A percentile compares a stretch with the other conserved stretches of the same genome.
These are phyloP conservation scores for Saccharomycopsis selenospora DNA, from an alignment of 805 yeast genomes.

Conservation along the genomic window DNA sequence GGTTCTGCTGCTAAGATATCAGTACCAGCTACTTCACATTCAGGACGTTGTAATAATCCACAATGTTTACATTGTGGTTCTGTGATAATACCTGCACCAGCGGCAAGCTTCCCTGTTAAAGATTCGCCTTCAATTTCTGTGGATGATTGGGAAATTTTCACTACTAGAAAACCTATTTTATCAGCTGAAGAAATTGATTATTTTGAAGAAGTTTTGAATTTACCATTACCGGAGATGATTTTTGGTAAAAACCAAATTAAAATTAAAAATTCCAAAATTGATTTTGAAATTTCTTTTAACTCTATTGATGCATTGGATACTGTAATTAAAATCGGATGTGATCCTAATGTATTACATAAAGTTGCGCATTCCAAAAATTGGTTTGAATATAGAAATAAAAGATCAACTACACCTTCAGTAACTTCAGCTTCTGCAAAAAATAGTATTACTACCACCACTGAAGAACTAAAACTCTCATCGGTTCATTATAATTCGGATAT, in stretches of 20 bases:
- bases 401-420: slow-evolving; percentile 20
- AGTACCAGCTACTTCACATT: slow-evolving; percentile 40
- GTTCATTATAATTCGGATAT: slow-evolving; percentile 25
- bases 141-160: slow-evolving; percentile 68
- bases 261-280: slow-evolving; percentile 35
- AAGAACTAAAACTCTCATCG: slow-evolving; percentile 11
- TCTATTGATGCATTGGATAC: slow-evolving; percentile 66
- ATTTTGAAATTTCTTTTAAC: slow-evolving; percentile 55
- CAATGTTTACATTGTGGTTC: slow-evolving; percentile 59
- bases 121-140: slow-evolving; percentile 66
- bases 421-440: slow-evolving; percentile 25
- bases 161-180: slow-evolving; percentile 70
- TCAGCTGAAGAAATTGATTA: slow-evolving; percentile 66
- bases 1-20: slow-evolving; percentile 22
- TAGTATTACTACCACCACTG: slow-evolving; percentile 19
- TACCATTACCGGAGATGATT: slow-evolving; percentile 96
- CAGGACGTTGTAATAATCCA: slow-evolving; percentile 32
- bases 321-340: slow-evolving; percentile 36
- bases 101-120: slow-evolving; percentile 51
- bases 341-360: slow-evolving; percentile 43
- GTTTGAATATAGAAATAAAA: slow-evolving; percentile 40
- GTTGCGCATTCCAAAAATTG: slow-evolving; percentile 88
- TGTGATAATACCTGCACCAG: slow-evolving; percentile 74
- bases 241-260: slow-evolving; percentile 76
- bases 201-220: slow-evolving; percentile 53